Base-by-base conservation (phyloP, 106 monocot genomes). In the Triglochin maritima region DNA sequence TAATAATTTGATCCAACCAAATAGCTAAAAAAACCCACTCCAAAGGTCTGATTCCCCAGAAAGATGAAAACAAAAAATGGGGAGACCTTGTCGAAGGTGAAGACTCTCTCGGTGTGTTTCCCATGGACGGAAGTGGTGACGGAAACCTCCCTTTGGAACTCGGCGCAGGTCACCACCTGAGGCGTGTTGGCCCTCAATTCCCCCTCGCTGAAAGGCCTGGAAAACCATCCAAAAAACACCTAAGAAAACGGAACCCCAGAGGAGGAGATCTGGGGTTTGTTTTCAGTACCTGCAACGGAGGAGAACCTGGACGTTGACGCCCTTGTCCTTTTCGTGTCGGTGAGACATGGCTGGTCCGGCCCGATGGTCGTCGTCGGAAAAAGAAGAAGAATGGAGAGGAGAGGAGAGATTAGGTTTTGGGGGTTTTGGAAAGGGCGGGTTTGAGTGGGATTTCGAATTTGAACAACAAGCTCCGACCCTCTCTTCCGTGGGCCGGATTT, bases 231-330 rank as follows among this genome's bases (percentile, higher is more conserved):
- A 16, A 9, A 7, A 71, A 16, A 48, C 41, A 58, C 29, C 44
- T 44, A 9, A 44, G 52, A 46, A n/a, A 29, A 45, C 16, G 8
- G 6, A 54, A 9, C 54, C 47, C 64, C 56, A 47, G 4, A 6
- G 49, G 17, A 17, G 29, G 44, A 57, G 66, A 29, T 49, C 50
- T 51, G 43, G 13, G 12, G 47, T 9, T 29, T 3, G 10, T 2
- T n/a, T 43, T 11, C 6, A 44, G 56, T 74, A 94, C 94, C 94
- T 94, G 94, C 94, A 94, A 4, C 94, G 84, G 57, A 94, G 94
- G 41, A 94, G 82, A n/a, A 94, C 94, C 82, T 94, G 94, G 3
- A 94, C 94, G 77, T 94, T 94, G 51, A 94, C 94, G 16, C 87
- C 83, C 83, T 94, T 94, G 17, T 94, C 94, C 47, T 85, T 87